Evolutionary conservation across 1,139 yeast genomes (phyloP).

Genomic region (Saccharomyces hybrid): DNA sequence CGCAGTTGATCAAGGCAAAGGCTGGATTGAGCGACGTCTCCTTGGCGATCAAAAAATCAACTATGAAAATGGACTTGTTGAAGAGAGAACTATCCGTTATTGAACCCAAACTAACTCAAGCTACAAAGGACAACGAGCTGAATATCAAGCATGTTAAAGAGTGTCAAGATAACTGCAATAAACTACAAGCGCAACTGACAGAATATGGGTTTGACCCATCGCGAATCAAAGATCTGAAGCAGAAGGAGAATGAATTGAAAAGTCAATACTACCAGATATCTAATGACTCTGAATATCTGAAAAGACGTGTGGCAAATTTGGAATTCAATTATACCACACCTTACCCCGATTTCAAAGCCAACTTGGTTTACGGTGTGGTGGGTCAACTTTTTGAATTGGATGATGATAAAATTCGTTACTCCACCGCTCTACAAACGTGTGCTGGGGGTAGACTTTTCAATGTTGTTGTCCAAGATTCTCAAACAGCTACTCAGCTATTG

Average conservation of each 20-base stretch:
- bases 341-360: constrained; percentile 48
- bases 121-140: constrained; percentile 45
- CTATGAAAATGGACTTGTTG: constrained; percentile 53
- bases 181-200: constrained; percentile 40
- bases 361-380: constrained; percentile 76
- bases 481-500: constrained; percentile 71
- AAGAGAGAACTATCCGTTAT: constrained; percentile 48
- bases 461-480: constrained; percentile 85
- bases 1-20: constrained; percentile 64
- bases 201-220: constrained; percentile 56
- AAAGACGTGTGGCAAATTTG: constrained; percentile 60
- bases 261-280: constrained; percentile 38
- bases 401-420: constrained; percentile 50
- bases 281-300: constrained; percentile 48
- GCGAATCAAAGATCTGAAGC: constrained; percentile 40
- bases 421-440: constrained; percentile 84
- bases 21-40: constrained; percentile 47
- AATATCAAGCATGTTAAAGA: constrained; percentile 40
- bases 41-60: constrained; percentile 53
- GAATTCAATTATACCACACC: constrained; percentile 74
- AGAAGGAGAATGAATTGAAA: constrained; percentile 36
- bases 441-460: constrained; percentile 91
- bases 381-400: constrained; percentile 73
- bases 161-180: constrained; percentile 37
- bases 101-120: constrained; percentile 46